Conservation (phyloP, 768 basidiomycete species). For the Cyathus striatus region DNA sequence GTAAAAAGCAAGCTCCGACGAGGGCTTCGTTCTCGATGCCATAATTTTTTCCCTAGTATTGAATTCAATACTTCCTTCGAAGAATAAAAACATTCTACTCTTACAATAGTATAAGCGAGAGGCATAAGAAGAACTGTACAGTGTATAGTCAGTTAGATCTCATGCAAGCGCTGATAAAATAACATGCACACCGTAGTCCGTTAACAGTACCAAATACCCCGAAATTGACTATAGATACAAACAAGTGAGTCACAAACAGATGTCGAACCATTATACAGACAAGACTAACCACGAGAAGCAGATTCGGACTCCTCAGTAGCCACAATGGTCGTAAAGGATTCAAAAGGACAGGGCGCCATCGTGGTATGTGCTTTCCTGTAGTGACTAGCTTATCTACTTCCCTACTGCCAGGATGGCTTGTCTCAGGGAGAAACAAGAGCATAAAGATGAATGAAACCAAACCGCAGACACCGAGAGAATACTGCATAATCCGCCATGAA, state of each 20-base stretch:
- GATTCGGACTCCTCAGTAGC: not conserved
- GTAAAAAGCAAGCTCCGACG: conserved; percentile 57
- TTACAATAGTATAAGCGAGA: not conserved
- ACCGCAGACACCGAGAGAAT: conserved; percentile 28
- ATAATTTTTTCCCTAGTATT: conserved; percentile 51
- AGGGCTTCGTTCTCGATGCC: conserved; percentile 50
- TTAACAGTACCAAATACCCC: not conserved
- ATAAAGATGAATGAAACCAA: conserved; percentile 29
- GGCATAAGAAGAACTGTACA: not conserved
- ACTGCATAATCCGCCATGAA: conserved; percentile 55
- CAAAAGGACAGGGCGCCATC: not conserved
- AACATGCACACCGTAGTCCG: conserved; percentile 1
- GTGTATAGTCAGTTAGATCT: not conserved
- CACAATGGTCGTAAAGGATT: not conserved
- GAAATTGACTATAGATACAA: not conserved
- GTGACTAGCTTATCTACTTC: conserved; percentile 30
- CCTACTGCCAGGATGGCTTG: conserved; percentile 40
- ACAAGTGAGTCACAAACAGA: not conserved
- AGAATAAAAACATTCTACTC: not conserved
- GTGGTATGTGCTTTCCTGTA: not conserved
- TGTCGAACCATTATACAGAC: not conserved
- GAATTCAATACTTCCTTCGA: not conserved
- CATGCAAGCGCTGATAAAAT: not conserved
- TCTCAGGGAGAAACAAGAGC: conserved; percentile 39
- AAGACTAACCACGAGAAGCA: not conserved